Conservation (phyloP, 805 yeast genomes). For the Yamadazyma sp. region DNA sequence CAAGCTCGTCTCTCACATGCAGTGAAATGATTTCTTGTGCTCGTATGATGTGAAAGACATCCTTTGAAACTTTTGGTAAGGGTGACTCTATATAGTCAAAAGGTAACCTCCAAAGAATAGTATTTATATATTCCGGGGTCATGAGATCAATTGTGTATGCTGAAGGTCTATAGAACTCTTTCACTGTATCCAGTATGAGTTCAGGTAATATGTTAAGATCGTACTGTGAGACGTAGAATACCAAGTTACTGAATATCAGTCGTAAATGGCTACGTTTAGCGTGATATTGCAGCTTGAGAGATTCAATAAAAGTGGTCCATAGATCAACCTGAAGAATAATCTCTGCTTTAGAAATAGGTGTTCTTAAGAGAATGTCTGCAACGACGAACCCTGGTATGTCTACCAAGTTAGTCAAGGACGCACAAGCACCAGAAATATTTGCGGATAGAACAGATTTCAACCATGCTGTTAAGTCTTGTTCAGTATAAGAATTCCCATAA, state of each 20-base stretch:
- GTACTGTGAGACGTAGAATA: constrained; percentile 27
- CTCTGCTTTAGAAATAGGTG: constrained; percentile 34
- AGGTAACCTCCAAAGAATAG: constrained; percentile 30
- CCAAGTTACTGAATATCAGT: constrained; percentile 25
- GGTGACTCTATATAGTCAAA: constrained; percentile 16
- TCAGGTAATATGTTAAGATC: constrained; percentile 22
- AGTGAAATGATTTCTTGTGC: constrained; percentile 30
- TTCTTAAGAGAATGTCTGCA: constrained; percentile 38
- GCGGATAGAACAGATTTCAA: constrained; percentile 31
- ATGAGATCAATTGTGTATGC: constrained; percentile 24
- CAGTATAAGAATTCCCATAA: neutral
- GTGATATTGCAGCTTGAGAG: constrained; percentile 23
- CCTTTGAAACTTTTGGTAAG: constrained; percentile 1
- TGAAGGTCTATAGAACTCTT: constrained; percentile 19
- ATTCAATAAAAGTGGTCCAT: constrained; percentile 29
- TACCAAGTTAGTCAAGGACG: constrained; percentile 25
- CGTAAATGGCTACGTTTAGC: constrained; percentile 20
- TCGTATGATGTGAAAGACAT: constrained; percentile 17
- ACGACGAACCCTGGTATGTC: constrained; percentile 40
- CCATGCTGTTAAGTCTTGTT: constrained; percentile 26
- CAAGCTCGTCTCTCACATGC: constrained; percentile 14
- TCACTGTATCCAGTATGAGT: constrained; percentile 20
- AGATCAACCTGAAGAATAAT: constrained; percentile 35
- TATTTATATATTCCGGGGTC: constrained; percentile 22
- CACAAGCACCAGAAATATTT: constrained; percentile 32